These are phyloP conservation scores for Aspergillus pseudoviridinutans DNA, from an alignment of 2,329 filamentous ascomycete genomes.

Conservation along the genomic window DNA sequence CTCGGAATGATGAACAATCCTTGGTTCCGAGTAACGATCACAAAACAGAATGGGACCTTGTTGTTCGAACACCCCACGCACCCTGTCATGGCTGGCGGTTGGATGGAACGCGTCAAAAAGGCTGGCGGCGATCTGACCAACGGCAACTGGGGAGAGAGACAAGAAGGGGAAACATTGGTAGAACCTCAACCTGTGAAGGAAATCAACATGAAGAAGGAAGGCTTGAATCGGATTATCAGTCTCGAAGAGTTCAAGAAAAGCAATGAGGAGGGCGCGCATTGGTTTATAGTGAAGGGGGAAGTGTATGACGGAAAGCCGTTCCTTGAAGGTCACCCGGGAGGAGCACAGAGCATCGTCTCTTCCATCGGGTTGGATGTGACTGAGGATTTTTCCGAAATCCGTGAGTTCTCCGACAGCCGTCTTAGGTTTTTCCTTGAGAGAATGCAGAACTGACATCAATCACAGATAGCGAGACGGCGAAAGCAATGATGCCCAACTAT, in stretches of 20 bases:
- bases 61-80: slow-evolving; percentile 87
- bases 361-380: slow-evolving; percentile 78
- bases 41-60: slow-evolving; percentile 60
- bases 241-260: slow-evolving; percentile 70
- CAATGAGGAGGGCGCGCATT: slow-evolving; percentile 62
- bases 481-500: slow-evolving; percentile 80
- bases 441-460: slow-evolving; percentile 17
- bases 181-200: slow-evolving; percentile 56
- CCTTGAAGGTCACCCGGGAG: slow-evolving; percentile 78
- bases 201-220: slow-evolving; percentile 72
- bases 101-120: slow-evolving; percentile 91
- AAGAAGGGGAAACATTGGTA: slow-evolving; percentile 46
- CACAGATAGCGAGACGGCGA: slow-evolving; percentile 86
- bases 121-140: slow-evolving; percentile 74
- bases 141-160: slow-evolving; percentile 76
- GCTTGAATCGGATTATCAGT: slow-evolving; percentile 59
- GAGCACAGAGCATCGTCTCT: slow-evolving; percentile 76
- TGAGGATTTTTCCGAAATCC: slow-evolving; percentile 89
- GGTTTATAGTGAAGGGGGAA: slow-evolving; percentile 85
- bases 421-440: background rate
- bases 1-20: slow-evolving; percentile 98
- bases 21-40: slow-evolving; percentile 80
- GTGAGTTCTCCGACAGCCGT: slow-evolving; percentile 51
- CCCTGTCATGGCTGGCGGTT: slow-evolving; percentile 73
- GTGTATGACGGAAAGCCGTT: slow-evolving; percentile 85